Conservation (phyloP, 495 filamentous ascomycete species). For the Pyrenula massariospora region DNA sequence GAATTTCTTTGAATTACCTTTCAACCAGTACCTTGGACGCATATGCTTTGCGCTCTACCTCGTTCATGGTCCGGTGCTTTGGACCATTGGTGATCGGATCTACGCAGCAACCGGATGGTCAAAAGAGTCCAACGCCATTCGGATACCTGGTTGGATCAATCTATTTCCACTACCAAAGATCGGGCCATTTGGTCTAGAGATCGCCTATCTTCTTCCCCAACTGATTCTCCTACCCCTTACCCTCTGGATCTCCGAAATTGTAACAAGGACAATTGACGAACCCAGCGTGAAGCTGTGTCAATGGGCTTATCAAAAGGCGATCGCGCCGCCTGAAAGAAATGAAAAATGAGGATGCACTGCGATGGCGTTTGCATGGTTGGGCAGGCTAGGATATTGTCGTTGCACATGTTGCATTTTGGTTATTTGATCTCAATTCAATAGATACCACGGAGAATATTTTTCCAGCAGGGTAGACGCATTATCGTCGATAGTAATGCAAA, state of each 20-base stretch:
- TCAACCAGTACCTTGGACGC: constrained; percentile 41
- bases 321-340: constrained; percentile 6
- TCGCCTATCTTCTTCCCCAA: constrained; percentile 38
- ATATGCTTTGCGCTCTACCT: constrained; percentile 43
- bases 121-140: constrained; percentile 18
- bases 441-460: no score
- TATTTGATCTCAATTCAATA: no score
- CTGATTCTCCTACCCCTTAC: constrained; percentile 43
- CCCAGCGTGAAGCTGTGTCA: constrained; percentile 39
- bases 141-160: constrained; percentile 32
- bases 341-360: background rate
- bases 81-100: constrained; percentile 25
- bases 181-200: constrained; percentile 42
- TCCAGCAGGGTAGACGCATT: no score
- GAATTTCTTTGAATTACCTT: constrained; percentile 18
- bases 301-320: constrained; percentile 36
- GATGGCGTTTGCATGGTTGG: background rate
- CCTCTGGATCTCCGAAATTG: constrained; percentile 42
- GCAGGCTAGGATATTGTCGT: no score
- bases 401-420: no score
- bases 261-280: constrained; percentile 42
- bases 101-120: constrained; percentile 42
- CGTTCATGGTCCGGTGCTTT: constrained; percentile 39
- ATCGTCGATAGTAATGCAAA: no score
- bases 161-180: constrained; percentile 30